Conservation (phyloP, 169 alveolate species). For the Plasmodium relictum region DNA sequence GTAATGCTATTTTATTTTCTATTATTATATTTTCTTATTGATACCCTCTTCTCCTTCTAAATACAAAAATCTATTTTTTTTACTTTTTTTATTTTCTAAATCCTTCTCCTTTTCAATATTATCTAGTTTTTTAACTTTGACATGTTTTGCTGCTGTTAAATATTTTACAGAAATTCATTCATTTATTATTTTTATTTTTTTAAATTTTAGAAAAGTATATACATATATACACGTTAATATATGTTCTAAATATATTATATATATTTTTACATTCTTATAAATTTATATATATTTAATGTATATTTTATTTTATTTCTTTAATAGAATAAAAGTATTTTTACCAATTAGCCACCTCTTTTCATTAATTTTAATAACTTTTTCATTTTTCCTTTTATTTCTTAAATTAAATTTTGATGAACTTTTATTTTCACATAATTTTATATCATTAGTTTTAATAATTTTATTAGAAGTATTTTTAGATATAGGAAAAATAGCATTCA, state of each 20-base stretch:
- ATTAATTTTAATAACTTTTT: constrained; percentile 47
- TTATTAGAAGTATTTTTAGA: constrained; percentile 53
- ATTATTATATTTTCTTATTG: not conserved
- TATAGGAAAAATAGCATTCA: constrained; percentile 30
- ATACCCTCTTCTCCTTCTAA: constrained; percentile 72
- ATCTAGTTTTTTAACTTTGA: constrained; percentile 45
- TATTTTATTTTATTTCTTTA: not conserved
- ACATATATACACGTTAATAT: not conserved
- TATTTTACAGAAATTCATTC: not conserved
- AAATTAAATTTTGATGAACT: constrained; percentile 15
- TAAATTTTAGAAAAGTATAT: not conserved
- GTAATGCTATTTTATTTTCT: not conserved
- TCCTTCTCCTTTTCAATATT: constrained; percentile 23
- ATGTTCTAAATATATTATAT: not conserved
- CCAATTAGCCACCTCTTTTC: constrained; percentile 69
- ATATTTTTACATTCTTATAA: not conserved
- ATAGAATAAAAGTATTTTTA: not conserved
- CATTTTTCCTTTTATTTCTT: constrained; percentile 74
- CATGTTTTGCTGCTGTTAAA: constrained; percentile 53
- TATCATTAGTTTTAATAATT: constrained; percentile 63
- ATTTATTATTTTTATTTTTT: not conserved
- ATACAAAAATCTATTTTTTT: constrained; percentile 25
- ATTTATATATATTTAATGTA: not conserved
- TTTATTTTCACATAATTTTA: constrained; percentile 31
- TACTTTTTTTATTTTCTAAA: constrained; percentile 34